These are phyloP conservation scores for Phlyctochytrium planicorne DNA, from an alignment of 192 early-diverging fungal species.

Conservation along the genomic window DNA sequence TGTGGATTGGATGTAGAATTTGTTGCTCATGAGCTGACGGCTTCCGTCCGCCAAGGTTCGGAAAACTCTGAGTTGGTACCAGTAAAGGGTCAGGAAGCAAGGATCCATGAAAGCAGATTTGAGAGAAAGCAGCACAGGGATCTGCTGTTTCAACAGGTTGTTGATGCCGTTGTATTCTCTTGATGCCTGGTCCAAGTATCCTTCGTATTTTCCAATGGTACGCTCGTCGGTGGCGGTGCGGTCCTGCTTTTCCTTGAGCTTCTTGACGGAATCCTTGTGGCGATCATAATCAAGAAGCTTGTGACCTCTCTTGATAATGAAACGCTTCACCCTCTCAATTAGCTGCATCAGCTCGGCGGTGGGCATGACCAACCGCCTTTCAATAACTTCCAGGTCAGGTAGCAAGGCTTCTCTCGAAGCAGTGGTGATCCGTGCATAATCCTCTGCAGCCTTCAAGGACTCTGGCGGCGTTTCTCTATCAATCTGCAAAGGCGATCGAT, in stretches of 20 bases:
- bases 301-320: conserved; percentile 86
- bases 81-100: conserved; percentile 81
- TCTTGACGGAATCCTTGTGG: conserved; percentile 67
- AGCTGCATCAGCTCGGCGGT: conserved; percentile 72
- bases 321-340: conserved; percentile 75
- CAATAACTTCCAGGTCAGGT: conserved; percentile 70
- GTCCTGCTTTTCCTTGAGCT: conserved; percentile 59
- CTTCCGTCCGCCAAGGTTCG: conserved; percentile 43
- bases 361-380: conserved; percentile 75
- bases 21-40: neutral
- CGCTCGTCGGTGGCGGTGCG: conserved; percentile 48
- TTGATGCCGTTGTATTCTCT: conserved; percentile 84
- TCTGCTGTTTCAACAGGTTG: conserved; percentile 72
- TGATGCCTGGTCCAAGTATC: conserved; percentile 74
- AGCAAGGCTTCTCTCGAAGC: conserved; percentile 56
- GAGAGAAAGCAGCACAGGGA: conserved; percentile 78
- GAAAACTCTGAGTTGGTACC: conserved; percentile 79
- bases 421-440: conserved; percentile 49
- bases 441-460: conserved; percentile 43
- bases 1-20: no score
- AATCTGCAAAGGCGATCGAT: no score
- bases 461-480: conserved; percentile 27
- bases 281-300: conserved; percentile 95
- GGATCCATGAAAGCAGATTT: conserved; percentile 80
- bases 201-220: conserved; percentile 55